Evolutionary conservation across 2,329 filamentous ascomycete species (phyloP).

Genomic region (Sporothrix luriei): DNA sequence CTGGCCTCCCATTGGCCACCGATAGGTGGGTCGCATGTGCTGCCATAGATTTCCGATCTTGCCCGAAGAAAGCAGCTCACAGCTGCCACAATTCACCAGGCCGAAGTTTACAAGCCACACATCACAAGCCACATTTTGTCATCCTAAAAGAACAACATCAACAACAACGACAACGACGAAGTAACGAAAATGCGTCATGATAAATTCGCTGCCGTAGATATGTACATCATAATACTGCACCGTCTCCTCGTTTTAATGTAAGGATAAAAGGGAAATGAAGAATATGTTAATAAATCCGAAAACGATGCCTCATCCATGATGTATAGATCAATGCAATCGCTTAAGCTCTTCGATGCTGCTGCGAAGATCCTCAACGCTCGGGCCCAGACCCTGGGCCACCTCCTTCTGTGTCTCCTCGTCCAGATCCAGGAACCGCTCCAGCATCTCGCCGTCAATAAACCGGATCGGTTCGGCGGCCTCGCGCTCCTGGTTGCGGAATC

Average conservation of each 20-base stretch:
- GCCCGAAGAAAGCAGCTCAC: conserved; percentile 32
- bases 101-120: conserved; percentile 20
- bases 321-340: conserved; percentile 53
- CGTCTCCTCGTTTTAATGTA: not conserved
- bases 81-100: conserved; percentile 23
- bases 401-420: conserved; percentile 59
- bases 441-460: conserved; percentile 89
- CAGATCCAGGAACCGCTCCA: conserved; percentile 81
- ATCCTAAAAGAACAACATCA: not conserved
- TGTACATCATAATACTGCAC: not conserved
- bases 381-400: conserved; percentile 60
- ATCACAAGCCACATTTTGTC: conserved; percentile 6
- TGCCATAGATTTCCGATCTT: conserved; percentile 34
- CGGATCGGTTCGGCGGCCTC: conserved; percentile 75
- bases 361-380: conserved; percentile 64
- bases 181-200: conserved; percentile 8
- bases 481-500: conserved; percentile 72
- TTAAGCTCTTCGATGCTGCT: conserved; percentile 64
- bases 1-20: conserved; percentile 32
- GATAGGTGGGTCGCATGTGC: conserved; percentile 14
- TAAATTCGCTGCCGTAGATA: not conserved
- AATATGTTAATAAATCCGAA: not conserved
- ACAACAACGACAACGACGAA: too few relatives aligned
- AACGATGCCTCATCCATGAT: too few relatives aligned
- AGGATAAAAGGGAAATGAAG: not conserved